These are phyloP conservation scores for Plectranthus barbatus DNA, from an alignment of 257 asterid genomes.

Conservation along the genomic window DNA sequence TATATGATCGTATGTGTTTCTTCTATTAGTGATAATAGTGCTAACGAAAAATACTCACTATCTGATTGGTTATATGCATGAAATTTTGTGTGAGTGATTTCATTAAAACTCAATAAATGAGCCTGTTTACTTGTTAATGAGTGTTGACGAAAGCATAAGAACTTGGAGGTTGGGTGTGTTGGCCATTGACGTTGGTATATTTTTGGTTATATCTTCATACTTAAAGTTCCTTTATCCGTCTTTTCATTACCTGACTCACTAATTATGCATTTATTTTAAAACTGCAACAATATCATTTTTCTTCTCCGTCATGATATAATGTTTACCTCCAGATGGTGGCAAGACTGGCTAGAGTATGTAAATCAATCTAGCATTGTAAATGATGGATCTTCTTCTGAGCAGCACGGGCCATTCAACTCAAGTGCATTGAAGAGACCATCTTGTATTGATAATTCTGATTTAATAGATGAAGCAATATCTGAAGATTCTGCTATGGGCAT, in stretches of 20 bases:
- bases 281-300: neutral
- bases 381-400: constrained; percentile 67
- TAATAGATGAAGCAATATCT: constrained; percentile 56
- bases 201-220: neutral
- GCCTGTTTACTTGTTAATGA: neutral
- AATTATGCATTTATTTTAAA: constrained; percentile 4
- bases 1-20: neutral
- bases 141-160: neutral
- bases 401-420: constrained; percentile 37
- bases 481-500: constrained; percentile 50
- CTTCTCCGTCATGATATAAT: constrained; percentile 11
- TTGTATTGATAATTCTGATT: constrained; percentile 71
- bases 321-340: constrained; percentile 87
- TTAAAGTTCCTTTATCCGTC: neutral
- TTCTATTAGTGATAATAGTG: neutral
- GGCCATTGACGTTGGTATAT: neutral
- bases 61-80: neutral
- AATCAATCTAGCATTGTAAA: constrained; percentile 38
- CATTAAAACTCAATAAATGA: neutral
- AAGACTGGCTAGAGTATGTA: constrained; percentile 91
- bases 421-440: constrained; percentile 60
- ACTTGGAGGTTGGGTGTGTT: neutral
- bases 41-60: neutral
- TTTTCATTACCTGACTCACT: neutral
- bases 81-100: neutral